A percentile compares a stretch with the other conserved stretches of the same genome.
These are phyloP conservation scores for Gentiana macrophylla DNA, from an alignment of 257 asterid species.

Conservation along the genomic window DNA sequence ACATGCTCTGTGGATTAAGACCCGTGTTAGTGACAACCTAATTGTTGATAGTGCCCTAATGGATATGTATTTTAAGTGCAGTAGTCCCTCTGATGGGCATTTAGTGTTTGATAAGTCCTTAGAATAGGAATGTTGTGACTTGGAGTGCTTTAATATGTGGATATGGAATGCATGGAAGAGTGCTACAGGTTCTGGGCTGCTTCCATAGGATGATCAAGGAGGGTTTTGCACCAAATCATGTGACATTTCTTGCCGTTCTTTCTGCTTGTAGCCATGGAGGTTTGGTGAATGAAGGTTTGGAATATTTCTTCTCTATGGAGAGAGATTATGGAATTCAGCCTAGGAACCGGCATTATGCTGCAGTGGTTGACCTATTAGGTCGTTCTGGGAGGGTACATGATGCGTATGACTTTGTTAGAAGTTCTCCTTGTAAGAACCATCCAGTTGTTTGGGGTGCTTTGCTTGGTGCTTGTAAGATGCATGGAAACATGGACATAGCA, in stretches of 20 bases:
- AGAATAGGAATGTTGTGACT: constrained; percentile 65
- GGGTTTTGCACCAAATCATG: constrained; percentile 77
- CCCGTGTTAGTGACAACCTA: constrained; percentile 46
- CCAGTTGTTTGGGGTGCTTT: constrained; percentile 90
- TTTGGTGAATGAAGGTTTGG: constrained; percentile 59
- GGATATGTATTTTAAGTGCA: constrained; percentile 97
- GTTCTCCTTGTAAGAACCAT: constrained; percentile 56
- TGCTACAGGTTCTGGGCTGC: constrained; percentile 45
- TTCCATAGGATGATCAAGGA: constrained; percentile 71
- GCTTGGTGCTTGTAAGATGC: constrained; percentile 74
- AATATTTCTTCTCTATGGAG: constrained; percentile 61
- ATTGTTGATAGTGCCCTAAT: constrained; percentile 75
- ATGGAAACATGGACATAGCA: constrained; percentile 62
- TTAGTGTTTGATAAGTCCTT: constrained; percentile 50
- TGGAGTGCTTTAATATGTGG: constrained; percentile 91
- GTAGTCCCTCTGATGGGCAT: constrained; percentile 63
- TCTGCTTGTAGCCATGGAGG: constrained; percentile 93
- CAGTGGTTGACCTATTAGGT: constrained; percentile 79
- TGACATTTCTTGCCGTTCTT: constrained; percentile 82
- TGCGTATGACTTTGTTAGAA: constrained; percentile 53
- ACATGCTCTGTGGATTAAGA: constrained; percentile 61
- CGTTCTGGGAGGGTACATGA: constrained; percentile 83
- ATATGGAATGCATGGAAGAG: constrained; percentile 76
- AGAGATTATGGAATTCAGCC: constrained; percentile 72
- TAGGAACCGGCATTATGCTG: constrained; percentile 66